Conservation (phyloP, 129 eudicot species). For the Flaveria brownii region DNA sequence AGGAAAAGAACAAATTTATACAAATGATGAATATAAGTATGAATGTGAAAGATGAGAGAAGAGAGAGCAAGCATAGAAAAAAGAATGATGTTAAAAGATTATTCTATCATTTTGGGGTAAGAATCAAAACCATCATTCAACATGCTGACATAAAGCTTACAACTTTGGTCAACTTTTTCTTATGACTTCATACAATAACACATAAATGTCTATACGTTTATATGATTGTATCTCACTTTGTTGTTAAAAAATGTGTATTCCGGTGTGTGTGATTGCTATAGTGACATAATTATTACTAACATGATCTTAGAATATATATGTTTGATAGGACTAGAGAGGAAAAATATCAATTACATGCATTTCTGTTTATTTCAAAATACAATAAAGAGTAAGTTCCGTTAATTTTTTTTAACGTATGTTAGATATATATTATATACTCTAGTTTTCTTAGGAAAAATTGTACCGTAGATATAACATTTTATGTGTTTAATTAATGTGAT, state of each 20-base stretch:
- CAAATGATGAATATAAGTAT: neutral
- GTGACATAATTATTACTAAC: too few species aligned
- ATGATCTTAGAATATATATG: too few species aligned
- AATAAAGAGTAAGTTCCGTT: too few species aligned
- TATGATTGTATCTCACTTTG: neutral
- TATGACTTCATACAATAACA: neutral
- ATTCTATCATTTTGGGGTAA: constrained; percentile 29
- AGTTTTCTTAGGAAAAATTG: too few species aligned
- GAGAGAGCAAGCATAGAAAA: constrained; percentile 13
- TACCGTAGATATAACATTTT: too few species aligned
- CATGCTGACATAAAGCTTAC: constrained; percentile 18
- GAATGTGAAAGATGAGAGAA: constrained; percentile 2
- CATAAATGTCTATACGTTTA: neutral
- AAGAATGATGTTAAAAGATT: constrained; percentile 17
- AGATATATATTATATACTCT: too few species aligned
- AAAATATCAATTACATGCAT: too few species aligned
- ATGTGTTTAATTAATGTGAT: too few species aligned
- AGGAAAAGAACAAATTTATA: neutral
- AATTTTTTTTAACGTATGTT: too few species aligned
- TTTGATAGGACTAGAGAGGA: too few species aligned
- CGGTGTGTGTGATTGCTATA: too few species aligned
- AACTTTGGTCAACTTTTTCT: constrained; percentile 9
- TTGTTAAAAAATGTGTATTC: neutral
- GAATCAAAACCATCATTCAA: constrained; percentile 28
- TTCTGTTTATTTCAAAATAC: too few species aligned